Base-by-base conservation (phyloP, 2,329 filamentous ascomycete species). In the Septoria linicola region DNA sequence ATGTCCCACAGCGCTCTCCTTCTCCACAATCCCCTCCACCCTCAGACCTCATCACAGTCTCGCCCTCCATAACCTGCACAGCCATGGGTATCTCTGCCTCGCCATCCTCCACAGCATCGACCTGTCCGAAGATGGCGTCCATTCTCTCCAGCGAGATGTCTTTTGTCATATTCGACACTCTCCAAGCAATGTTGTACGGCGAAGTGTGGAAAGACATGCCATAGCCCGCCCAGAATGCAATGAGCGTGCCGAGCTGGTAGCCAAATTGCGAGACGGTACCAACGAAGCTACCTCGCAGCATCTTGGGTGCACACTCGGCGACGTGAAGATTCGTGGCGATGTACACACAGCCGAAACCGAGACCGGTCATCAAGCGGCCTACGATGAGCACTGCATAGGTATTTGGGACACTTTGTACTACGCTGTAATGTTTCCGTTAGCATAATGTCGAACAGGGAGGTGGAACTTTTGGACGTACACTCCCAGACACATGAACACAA, bases 161-260 rank as follows among this genome's bases (percentile, higher is more conserved):
- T 72, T 88, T 1, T 73, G 58, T 5, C 70, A 72, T 31, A 45
- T 73, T 74, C 3, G 69, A 72, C 1, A 73, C 66, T 27, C 72
- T 58, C 72, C 72, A 75, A 8, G 72, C 71, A 37, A 73, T 72
- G 49, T 73, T 73, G 59, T 67, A 71, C 0, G 72, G 72, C 0
- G 61, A 62, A n/a, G 57, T 65, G 46, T 73, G 68, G 54, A 67
- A 72, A 5, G 68, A 71, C 70, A 73, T 73, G 14, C 72, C 72
- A 48, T 73, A 73, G 6, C 72, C 73, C 16, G 69, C 55, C 70
- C 72, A 75, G 56, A 74, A 75, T 3, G 72, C 71, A 16, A 74
- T 73, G 4, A 74, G 63, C 0, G 71, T 73, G 7, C 72, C 73
- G 0, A 75, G 62, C 50, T 74, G 72, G 49, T 73, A 74, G 14